Base-by-base conservation (phyloP, 345 rosid genomes). In the Sisymbrium irio region DNA sequence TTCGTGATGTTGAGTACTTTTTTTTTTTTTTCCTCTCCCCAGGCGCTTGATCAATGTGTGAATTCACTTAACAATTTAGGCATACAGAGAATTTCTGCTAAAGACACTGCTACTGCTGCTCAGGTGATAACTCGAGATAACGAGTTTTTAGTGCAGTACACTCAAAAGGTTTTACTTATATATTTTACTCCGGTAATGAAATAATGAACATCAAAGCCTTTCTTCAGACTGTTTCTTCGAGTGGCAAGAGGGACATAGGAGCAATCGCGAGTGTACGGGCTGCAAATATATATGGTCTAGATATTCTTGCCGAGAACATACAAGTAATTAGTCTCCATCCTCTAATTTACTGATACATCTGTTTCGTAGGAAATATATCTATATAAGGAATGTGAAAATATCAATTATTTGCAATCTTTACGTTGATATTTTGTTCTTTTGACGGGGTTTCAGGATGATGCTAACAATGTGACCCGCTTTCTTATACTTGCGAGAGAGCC, bases 251-350 rank as follows among this genome's bases (percentile, higher is more conserved):
- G 62, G 90, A 88, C 45, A 68, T 80, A 19, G 97, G 93, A 28
- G 98, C 97, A 49, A 65, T 94, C 6, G 97, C 98, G n/a, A 91
- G 98, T 79, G 82, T 89, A 64, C 86, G 89, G 51, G 97, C 98
- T 60, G 97, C 97, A 63, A 80, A 83, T 78, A 84, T 94, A 28
- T 94, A 94, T 40, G 98, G 97, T 57, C 92, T 94, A 2, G 76
- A 84, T 76, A 78, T 94, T 80, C 90, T 94, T 55, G 83, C 83
- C 2, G 84, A 88, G 66, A 91, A 91, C 36, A 67, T 94, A 61
- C 98, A 94, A 85, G 98, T 79, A 67, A 82, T 13, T 47, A 14
- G 37, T 70, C 75, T 57, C 47, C 37, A 44, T 32, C 42, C 33
- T 55, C 62, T 49, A 18, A 5, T 30, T 17, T n/a, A 50, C 73